A percentile compares a stretch with the other conserved stretches of the same genome.
These are phyloP conservation scores for Chlamydomonas incerta DNA, from an alignment of 139 green algal genomes.

Conservation along the genomic window DNA sequence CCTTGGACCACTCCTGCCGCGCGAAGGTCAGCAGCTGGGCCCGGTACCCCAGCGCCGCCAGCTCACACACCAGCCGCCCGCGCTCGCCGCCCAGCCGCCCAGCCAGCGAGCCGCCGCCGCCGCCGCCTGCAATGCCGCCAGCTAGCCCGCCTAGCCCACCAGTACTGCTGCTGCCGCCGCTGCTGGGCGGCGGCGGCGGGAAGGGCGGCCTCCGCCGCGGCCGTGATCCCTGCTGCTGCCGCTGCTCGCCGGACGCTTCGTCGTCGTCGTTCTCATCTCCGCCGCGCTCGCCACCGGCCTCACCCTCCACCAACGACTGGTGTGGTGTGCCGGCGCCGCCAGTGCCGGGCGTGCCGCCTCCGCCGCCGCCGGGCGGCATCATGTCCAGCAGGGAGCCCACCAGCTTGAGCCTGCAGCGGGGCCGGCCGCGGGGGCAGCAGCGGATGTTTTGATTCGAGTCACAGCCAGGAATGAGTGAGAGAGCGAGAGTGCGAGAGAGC, in stretches of 20 bases:
- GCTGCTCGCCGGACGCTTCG: background rate
- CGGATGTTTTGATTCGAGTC: too few species aligned
- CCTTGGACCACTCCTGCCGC: conserved; percentile 25
- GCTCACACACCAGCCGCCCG: background rate
- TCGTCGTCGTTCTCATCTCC: too few species aligned
- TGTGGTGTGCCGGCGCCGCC: too few species aligned
- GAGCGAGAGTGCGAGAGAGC: background rate
- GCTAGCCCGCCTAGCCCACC: too few species aligned
- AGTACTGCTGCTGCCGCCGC: background rate
- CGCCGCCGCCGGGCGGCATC: too few species aligned
- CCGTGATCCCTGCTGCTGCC: background rate
- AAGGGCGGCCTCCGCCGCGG: too few species aligned
- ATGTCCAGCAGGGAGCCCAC: conserved; percentile 35
- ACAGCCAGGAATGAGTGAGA: background rate
- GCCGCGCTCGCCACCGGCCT: too few species aligned
- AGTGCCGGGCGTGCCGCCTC: too few species aligned
- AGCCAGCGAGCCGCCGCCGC: background rate
- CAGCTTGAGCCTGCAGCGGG: conserved; percentile 45
- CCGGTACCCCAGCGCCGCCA: background rate
- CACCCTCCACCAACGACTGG: too few species aligned
- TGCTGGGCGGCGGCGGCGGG: background rate
- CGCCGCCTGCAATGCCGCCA: background rate
- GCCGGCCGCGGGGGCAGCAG: too few species aligned
- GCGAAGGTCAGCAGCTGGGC: conserved; percentile 30
- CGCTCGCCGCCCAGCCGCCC: background rate